Evolutionary conservation across 2,329 filamentous ascomycete genomes (phyloP), one percentile per base, ranked within the genome.

Genomic region (Capronia americana): DNA sequence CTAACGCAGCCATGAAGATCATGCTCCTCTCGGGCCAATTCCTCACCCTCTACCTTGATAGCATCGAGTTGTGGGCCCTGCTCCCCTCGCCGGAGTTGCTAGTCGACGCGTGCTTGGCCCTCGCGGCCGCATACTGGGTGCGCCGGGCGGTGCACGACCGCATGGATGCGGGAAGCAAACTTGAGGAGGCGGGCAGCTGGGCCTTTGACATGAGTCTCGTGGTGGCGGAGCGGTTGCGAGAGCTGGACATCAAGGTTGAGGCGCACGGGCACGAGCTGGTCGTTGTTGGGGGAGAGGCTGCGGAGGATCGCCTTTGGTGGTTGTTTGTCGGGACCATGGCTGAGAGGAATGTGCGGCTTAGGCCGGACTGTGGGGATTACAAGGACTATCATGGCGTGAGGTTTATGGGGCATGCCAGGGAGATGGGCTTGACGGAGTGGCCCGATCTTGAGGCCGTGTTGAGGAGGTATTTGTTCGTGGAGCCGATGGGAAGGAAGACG

Each of bases 81-180:
- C 8, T 38, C 44, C 24, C 28, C 8, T 44, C 50, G 8, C 24
- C 50, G 34, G 24, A 30, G n/a, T 24, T 44, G 23, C 44, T 53
- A 24, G 44, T 34, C 38, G 60, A 51, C 14, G 46, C 60, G 23
- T 56, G 41, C 57, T n/a, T 59, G 17, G 26, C 17, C 41, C 57
- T 63, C 10, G 53, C 50, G 11, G 34, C 51, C 23, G 5, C 50
- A n/a, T 63, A 63, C 17, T 63, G 60, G 60, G 60, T 63, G 32
- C 60, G 60, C 11, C 53, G 60, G 6, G 60, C 53, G 17, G 60
- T 50, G 34, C 60, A 63, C 51, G 60, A 63, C 20, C 20, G 50
- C 11, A 28, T 63, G 50, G 60, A 53, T n/a, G 34, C 34, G 32
- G 60, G 60, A 2, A 55, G 46, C 11, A 63, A 57, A 38, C 48